A percentile compares a stretch with the other conserved stretches of the same genome.
Evolutionary conservation across 2,329 filamentous ascomycete genomes (phyloP).

Genomic region (Sclerotinia subarctica): DNA sequence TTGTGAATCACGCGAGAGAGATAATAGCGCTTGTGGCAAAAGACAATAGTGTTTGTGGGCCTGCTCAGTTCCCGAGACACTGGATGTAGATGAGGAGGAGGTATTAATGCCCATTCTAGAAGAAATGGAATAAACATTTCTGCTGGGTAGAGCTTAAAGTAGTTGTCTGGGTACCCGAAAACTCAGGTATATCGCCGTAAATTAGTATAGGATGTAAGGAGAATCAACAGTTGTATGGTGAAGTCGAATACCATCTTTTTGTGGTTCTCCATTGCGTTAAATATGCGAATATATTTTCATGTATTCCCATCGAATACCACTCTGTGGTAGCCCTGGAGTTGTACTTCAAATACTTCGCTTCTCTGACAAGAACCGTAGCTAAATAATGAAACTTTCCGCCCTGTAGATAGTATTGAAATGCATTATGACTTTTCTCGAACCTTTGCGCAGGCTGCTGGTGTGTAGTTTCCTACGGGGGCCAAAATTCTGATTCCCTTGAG

Average conservation of each 20-base stretch:
- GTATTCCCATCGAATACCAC: slow-evolving; percentile 54
- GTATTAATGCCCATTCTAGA: slow-evolving; percentile 44
- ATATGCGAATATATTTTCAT: slow-evolving; percentile 56
- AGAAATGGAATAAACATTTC: slow-evolving; percentile 60
- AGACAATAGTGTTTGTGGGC: slow-evolving; percentile 43
- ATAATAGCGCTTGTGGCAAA: slow-evolving; percentile 70
- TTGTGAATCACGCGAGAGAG: slow-evolving; percentile 69
- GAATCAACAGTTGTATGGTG: slow-evolving; percentile 65
- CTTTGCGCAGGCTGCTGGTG: slow-evolving; percentile 19
- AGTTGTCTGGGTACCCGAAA: slow-evolving; percentile 20
- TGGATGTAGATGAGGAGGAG: slow-evolving; percentile 57
- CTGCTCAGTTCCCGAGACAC: slow-evolving; percentile 48
- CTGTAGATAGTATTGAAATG: slow-evolving; percentile 45
- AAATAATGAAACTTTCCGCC: slow-evolving; percentile 56
- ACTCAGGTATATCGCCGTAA: slow-evolving; percentile 50
- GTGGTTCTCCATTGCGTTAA: neutral
- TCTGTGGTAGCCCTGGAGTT: slow-evolving; percentile 58
- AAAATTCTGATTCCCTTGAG: neutral
- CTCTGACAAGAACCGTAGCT: slow-evolving; percentile 59
- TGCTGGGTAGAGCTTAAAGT: slow-evolving; percentile 42
- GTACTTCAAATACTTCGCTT: slow-evolving; percentile 65
- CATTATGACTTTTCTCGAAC: slow-evolving; percentile 24
- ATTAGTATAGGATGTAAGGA: slow-evolving; percentile 69
- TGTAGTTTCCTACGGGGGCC: slow-evolving; percentile 20
- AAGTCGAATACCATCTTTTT: slow-evolving; percentile 66